Base-by-base conservation (phyloP, 2,329 filamentous ascomycete species). In the Chaetomiaceae sp. region DNA sequence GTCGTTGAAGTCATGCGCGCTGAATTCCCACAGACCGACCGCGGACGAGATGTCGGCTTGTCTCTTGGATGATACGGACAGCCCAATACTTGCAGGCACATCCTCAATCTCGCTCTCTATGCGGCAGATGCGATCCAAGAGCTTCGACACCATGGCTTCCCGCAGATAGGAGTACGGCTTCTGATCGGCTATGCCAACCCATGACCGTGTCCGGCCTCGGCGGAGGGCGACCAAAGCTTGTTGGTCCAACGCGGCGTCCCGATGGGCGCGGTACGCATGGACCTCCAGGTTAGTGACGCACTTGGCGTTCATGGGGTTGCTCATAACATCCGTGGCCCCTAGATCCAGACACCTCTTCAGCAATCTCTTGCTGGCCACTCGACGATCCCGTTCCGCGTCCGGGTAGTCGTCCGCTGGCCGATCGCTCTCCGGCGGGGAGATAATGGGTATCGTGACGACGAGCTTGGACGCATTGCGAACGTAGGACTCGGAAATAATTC, bases 101-200 rank as follows among this genome's bases (percentile, higher is more conserved):
- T 83, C 68, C 69, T 88, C 68, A 66, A 72, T 60, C 68, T 82
- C 69, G 74, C 81, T 61, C 69, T 68, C 69, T 33, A 75, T 78
- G 53, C 84, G 86, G 65, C 90, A 95, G 45, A 95, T 95, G 30
- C 87, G 82, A 59, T 83, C 84, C 86, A 95, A 93, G 47, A 96
- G 74, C 47, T 83, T 83, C 1, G 88, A 93, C 5, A 96, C 90
- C 88, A 96, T 95, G 40, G 86, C 87, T 68, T 96, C 90, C 50
- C 90, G 78, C 45, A 96, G 69, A 66, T 95, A 95, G 14, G 88
- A 83, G 68, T 89, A 95, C 1, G 89, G 88, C 62, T 90, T 85
- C 57, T 88, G 79, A 56, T 91, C 86, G 59, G 87, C 80, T 10
- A 94, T 77, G 20, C 90, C 89, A 34, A 95, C 88, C 90, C 90